Evolutionary conservation across 1,284 basidiomycete species (phyloP), one percentile per base, ranked within the genome.

Genomic region (Cronartium quercuum): DNA sequence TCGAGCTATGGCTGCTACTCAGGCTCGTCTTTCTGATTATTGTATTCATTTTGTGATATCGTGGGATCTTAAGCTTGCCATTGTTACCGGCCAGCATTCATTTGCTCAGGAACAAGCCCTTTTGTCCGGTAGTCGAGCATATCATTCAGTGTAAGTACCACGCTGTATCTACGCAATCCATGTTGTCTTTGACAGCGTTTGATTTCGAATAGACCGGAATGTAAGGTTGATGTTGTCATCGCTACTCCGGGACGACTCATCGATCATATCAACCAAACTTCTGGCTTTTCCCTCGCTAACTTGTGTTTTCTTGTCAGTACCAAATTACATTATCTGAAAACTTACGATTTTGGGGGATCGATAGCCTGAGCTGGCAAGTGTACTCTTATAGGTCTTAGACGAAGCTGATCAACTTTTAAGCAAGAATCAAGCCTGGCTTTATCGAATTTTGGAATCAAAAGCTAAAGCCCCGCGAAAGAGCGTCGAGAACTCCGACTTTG

Each of bases 191-290:
- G 62, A 83, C 81, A 29, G 77, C 82, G 10, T 76, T 81, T 2
- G 84, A 83, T 15, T 55, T 55, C 21, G 18, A 51, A 73, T 40
- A 51, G 62, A 21, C 44, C 63, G 21, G 92, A 92, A 6, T 89
- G 89, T 0, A 92, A 90, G 82, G 86, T 97, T 34, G 95, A 99
- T 82, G 89, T 99, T 64, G 84, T 98, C 61, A 92, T 99, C 75
- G 95, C 92, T 75, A 99, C 95, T 0, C 95, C 95, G 0, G 96
- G 96, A 58, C 85, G 96, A 65, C 81, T 99, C 61, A 95, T 97
- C 57, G 95, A 98, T 81, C 95, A 98, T 82, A 83, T 98, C 13
- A 88, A 88, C 57, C 89, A 87, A 34, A 97, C 95, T 0, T 87
- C 87, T 0, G 92, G 94, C 77, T 96, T 98, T 81, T 91, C 92